These are phyloP conservation scores for Phialophora expanda DNA, from an alignment of 2,329 filamentous ascomycete species.

Conservation along the genomic window DNA sequence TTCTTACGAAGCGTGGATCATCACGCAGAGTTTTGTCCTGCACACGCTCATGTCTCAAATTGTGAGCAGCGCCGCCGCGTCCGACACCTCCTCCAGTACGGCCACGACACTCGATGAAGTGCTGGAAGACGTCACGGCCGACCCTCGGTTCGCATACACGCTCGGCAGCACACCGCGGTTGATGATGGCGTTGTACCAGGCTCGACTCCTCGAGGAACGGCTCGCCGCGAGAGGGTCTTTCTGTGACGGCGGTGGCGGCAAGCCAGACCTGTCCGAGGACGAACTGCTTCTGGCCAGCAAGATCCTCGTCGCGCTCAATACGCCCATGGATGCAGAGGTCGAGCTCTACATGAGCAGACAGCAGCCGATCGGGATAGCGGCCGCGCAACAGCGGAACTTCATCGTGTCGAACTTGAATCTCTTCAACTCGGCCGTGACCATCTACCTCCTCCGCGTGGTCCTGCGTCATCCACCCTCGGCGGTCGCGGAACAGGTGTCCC, in stretches of 20 bases:
- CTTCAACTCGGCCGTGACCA: constrained; percentile 22
- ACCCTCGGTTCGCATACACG: constrained; percentile 21
- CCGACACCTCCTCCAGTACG: constrained; percentile 1
- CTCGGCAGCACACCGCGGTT: constrained; percentile 23
- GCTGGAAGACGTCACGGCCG: constrained; percentile 18
- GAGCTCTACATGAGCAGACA: constrained; percentile 24
- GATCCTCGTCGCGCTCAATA: constrained; percentile 19
- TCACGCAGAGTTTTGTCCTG: constrained; percentile 27
- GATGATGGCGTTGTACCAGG: constrained; percentile 24
- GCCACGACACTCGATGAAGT: constrained; percentile 14
- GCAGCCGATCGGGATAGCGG: constrained; percentile 13
- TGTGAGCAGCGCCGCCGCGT: not conserved
- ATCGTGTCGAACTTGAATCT: constrained; percentile 25
- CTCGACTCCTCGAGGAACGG: constrained; percentile 22
- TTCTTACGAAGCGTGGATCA: constrained; percentile 21
- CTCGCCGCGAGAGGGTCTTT: constrained; percentile 8
- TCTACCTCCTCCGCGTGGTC: constrained; percentile 26
- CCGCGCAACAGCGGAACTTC: constrained; percentile 17
- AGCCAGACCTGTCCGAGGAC: constrained; percentile 18
- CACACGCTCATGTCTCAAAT: constrained; percentile 19
- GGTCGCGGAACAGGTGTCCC: constrained; percentile 19
- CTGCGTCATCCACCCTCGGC: constrained; percentile 19
- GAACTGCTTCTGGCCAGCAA: constrained; percentile 23
- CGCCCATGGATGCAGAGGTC: constrained; percentile 19
- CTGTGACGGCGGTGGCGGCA: not conserved